Percentiles rank a stretch among this genome's conserved stretches.
These are phyloP conservation scores for Coprinopsis cinerea DNA, from an alignment of 768 basidiomycete species.

Conservation along the genomic window DNA sequence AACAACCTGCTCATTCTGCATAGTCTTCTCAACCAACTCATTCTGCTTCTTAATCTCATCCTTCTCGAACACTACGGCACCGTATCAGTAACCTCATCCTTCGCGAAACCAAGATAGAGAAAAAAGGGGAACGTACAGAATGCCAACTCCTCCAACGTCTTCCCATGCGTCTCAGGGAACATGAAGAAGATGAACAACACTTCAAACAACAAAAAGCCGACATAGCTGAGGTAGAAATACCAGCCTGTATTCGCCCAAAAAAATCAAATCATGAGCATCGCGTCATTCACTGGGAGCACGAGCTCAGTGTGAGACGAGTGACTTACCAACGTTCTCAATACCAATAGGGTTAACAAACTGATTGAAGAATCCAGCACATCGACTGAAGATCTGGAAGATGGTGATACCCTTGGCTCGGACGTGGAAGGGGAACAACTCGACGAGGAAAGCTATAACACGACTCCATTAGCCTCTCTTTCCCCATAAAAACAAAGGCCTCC, in stretches of 20 bases:
- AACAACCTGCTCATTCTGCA: conserved; percentile 21
- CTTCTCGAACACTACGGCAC: conserved; percentile 35
- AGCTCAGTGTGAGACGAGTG: neutral
- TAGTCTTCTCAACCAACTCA: conserved; percentile 35
- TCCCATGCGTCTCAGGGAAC: conserved; percentile 53
- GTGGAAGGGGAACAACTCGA: conserved; percentile 65
- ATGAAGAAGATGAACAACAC: conserved; percentile 53
- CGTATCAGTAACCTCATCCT: neutral
- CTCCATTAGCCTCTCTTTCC: too few species aligned
- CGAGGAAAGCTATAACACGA: conserved; percentile 45
- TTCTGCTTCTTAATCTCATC: conserved; percentile 36
- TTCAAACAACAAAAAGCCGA: conserved; percentile 47
- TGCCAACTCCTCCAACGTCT: conserved; percentile 52
- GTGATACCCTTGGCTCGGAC: conserved; percentile 57
- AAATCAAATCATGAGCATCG: neutral
- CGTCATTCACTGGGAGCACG: neutral
- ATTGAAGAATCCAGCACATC: conserved; percentile 55
- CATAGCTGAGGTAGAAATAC: conserved; percentile 52
- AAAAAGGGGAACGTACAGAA: conserved; percentile 36
- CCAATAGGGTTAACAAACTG: conserved; percentile 64
- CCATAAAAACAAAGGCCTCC: too few species aligned
- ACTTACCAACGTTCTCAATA: conserved; percentile 41
- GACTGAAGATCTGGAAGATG: conserved; percentile 54
- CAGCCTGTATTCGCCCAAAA: conserved; percentile 27
- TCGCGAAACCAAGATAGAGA: neutral